phyloP scores from a whole-genome alignment of 2,329 filamentous ascomycete species.

The Torrubiellomyces zombiae region DNA sequence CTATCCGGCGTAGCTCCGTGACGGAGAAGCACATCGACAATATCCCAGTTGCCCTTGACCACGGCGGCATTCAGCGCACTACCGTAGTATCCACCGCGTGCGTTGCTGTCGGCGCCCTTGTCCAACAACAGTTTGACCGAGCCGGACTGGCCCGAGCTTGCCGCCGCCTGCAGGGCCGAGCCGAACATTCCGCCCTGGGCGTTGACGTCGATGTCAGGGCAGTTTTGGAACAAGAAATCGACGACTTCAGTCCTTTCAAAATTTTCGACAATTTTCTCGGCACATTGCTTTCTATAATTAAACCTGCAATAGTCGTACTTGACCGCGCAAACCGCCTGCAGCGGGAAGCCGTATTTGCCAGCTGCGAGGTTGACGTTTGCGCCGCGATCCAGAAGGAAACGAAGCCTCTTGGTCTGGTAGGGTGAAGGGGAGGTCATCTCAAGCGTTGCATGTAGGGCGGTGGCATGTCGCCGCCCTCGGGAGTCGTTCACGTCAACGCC shows the following conservation, averaged over 20 bases:
- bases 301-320: too few relatives aligned
- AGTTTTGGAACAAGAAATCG: constrained; percentile 1
- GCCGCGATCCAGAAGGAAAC: constrained; percentile 1
- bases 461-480: too few relatives aligned
- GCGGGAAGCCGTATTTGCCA: constrained; percentile 1
- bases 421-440: neutral
- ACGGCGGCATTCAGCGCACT: constrained; percentile 4
- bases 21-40: constrained; percentile 3
- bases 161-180: constrained; percentile 7
- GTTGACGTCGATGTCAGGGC: constrained; percentile 3
- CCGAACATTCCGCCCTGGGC: constrained; percentile 4
- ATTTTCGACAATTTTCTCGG: too few relatives aligned
- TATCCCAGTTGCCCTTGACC: constrained; percentile 1
- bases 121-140: constrained; percentile 1
- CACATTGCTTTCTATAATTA: too few relatives aligned
- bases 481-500: too few relatives aligned
- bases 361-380: constrained; percentile 1
- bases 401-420: neutral
- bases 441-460: too few relatives aligned
- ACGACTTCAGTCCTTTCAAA: too few relatives aligned
- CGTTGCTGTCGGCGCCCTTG: constrained; percentile 5
- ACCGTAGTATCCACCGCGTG: constrained; percentile 1
- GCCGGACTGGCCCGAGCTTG: constrained; percentile 1
- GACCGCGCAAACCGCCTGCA: constrained; percentile 1
- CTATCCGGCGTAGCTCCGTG: constrained; percentile 3